Conservation (phyloP, 495 filamentous ascomycete genomes). For the Penicillium verhagenii region DNA sequence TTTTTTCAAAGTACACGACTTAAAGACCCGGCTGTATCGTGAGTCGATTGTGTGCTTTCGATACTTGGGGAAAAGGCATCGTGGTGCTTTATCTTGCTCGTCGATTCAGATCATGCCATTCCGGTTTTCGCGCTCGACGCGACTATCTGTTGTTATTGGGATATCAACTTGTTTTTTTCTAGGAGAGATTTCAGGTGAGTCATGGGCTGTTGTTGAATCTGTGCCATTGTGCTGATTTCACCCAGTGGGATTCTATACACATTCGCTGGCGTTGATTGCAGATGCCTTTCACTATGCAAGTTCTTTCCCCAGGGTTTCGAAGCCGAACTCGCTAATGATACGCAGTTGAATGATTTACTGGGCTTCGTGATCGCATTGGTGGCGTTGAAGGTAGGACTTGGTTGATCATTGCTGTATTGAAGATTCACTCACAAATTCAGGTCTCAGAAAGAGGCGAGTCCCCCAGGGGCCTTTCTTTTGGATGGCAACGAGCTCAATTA, state of each 20-base stretch:
- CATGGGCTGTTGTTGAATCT: neutral
- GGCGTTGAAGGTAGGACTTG: conserved; percentile 65
- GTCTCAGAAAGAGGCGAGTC: conserved; percentile 22
- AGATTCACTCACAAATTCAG: neutral
- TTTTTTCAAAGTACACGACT: too few relatives aligned
- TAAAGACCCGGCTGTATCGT: too few relatives aligned
- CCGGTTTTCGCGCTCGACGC: conserved; percentile 35
- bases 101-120: conserved; percentile 20
- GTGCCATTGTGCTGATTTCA: conserved; percentile 8
- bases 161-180: conserved; percentile 53
- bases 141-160: conserved; percentile 45
- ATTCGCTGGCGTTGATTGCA: conserved; percentile 83
- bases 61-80: neutral
- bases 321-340: neutral
- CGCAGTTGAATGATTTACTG: conserved; percentile 83
- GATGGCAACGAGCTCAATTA: conserved; percentile 83
- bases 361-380: conserved; percentile 82
- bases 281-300: conserved; percentile 93
- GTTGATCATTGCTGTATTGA: neutral
- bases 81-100: neutral
- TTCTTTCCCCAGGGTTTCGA: neutral
- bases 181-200: conserved; percentile 48
- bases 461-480: conserved; percentile 39
- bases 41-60: neutral
- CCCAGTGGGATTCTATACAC: conserved; percentile 72